Conservation (phyloP, 495 filamentous ascomycete genomes). For the Parmelia sp. region DNA sequence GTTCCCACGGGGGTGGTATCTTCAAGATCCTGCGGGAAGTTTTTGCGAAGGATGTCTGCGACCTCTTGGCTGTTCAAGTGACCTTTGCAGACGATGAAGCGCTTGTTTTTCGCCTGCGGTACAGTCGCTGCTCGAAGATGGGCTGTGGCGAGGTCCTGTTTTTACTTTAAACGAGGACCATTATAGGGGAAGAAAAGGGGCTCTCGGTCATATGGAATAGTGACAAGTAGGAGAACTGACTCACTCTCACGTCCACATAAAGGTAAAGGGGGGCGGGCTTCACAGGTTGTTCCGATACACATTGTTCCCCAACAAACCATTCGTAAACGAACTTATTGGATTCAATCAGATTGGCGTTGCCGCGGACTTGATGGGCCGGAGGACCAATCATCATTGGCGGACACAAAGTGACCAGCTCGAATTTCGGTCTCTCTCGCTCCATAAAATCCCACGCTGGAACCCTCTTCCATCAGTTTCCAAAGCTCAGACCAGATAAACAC, state of each 20-base stretch:
- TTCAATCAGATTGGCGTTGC: not conserved
- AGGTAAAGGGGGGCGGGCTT: not conserved
- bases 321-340: not conserved
- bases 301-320: not conserved
- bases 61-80: not conserved
- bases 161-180: too few species aligned
- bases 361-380: not conserved
- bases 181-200: not conserved
- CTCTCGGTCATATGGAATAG: not conserved
- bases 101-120: not conserved
- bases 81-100: not conserved
- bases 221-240: not conserved
- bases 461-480: too few species aligned
- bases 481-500: not conserved
- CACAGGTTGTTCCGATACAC: not conserved
- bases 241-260: slow-evolving; percentile 3
- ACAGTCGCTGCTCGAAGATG: not conserved
- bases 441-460: slow-evolving; percentile 1
- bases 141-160: not conserved
- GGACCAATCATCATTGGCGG: slow-evolving; percentile 8
- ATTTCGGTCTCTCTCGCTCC: not conserved
- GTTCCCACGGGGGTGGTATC: not conserved
- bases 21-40: not conserved
- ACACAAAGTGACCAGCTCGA: not conserved
- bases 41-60: not conserved